A percentile compares a stretch with the other conserved stretches of the same genome.
These are phyloP conservation scores for Colletotrichum theobromicola DNA, from an alignment of 2,329 filamentous ascomycete species.

Conservation along the genomic window DNA sequence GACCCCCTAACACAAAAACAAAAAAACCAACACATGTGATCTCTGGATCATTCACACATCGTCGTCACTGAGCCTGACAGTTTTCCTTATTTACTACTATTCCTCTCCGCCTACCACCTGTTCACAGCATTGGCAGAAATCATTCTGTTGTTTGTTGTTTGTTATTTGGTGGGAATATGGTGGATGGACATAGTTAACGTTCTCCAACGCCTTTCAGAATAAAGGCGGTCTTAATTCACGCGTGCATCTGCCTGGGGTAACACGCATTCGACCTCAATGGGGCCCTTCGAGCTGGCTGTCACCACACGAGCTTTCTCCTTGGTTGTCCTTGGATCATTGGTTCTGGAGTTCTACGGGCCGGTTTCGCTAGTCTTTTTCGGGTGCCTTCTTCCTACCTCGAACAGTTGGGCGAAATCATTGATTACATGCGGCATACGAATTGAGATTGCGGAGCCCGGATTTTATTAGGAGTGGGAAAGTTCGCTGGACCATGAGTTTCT, in stretches of 20 bases:
- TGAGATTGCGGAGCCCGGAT: constrained; percentile 16
- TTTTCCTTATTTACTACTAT: neutral
- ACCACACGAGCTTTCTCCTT: neutral
- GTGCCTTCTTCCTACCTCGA: constrained; percentile 2
- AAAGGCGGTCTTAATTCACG: constrained; percentile 6
- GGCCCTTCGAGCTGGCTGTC: neutral
- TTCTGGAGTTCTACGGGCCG: constrained; percentile 13
- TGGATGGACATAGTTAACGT: neutral
- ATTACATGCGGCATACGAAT: constrained; percentile 21
- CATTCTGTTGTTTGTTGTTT: neutral
- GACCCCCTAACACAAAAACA: neutral
- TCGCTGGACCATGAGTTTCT: neutral
- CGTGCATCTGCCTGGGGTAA: constrained; percentile 7
- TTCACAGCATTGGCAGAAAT: neutral
- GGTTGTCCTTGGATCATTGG: constrained; percentile 1
- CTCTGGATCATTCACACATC: neutral
- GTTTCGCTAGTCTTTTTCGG: constrained; percentile 10
- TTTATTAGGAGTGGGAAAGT: constrained; percentile 7
- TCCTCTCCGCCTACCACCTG: neutral
- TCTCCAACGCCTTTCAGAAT: neutral
- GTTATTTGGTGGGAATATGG: neutral
- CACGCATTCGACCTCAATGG: neutral
- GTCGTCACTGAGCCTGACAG: neutral
- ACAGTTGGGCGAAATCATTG: constrained; percentile 19
- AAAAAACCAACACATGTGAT: neutral